A percentile compares a stretch with the other conserved stretches of the same genome.
phyloP scores from a whole-genome alignment of 2,329 filamentous ascomycete genomes.

The Colletotrichum spaethianum region DNA sequence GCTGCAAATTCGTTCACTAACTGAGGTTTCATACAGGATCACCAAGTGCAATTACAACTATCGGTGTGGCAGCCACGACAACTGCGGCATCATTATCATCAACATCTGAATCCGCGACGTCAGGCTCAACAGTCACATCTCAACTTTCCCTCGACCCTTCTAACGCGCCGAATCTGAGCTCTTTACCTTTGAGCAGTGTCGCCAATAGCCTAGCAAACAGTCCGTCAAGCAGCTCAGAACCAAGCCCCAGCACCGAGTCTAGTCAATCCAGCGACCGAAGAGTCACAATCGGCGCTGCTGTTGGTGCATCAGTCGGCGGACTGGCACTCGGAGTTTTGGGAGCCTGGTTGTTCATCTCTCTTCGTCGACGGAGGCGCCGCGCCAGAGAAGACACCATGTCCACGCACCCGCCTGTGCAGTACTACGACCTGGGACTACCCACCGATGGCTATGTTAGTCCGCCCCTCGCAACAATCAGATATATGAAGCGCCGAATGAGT shows the following conservation, averaged over 20 bases:
- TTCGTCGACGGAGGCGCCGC: not conserved
- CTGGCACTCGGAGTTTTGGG: not conserved
- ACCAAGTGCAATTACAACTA: slow-evolving; percentile 16
- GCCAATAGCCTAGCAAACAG: not conserved
- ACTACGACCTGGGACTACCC: not conserved
- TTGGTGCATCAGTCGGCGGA: slow-evolving; percentile 6
- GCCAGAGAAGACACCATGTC: not conserved
- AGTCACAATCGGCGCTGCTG: slow-evolving; percentile 17
- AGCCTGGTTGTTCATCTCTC: not conserved
- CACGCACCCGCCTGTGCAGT: not conserved
- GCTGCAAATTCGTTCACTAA: not conserved
- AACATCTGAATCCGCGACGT: not conserved
- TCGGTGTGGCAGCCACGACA: slow-evolving; percentile 3
- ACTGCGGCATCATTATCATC: not conserved
- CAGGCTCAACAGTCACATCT: not conserved
- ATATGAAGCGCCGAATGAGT: not conserved
- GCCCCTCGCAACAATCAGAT: not conserved
- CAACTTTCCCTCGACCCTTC: not conserved
- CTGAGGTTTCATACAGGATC: not conserved
- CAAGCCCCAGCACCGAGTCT: not conserved
- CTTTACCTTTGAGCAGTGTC: not conserved
- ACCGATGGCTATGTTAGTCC: not conserved
- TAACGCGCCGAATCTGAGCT: not conserved
- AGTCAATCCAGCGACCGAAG: not conserved
- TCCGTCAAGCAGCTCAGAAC: not conserved